Evolutionary conservation across 2,329 filamentous ascomycete species (phyloP).

Genomic region (Paecilomyces formosus): DNA sequence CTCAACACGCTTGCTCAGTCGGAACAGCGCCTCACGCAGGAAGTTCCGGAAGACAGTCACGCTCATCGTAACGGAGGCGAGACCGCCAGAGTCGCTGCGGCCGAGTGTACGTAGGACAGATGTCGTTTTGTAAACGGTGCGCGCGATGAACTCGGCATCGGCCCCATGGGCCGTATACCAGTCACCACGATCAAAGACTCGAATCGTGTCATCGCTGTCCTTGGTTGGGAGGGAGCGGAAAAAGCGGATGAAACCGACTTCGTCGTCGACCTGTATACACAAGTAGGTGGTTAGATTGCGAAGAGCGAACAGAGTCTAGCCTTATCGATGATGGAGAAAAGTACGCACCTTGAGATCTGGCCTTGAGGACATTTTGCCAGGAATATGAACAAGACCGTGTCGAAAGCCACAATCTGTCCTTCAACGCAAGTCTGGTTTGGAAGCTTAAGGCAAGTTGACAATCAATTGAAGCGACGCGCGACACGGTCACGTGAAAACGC

Average conservation of each 20-base stretch:
- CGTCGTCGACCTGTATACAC: conserved; percentile 74
- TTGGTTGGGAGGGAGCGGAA: conserved; percentile 76
- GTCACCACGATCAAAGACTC: conserved; percentile 89
- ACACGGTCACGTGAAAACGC: conserved; percentile 27
- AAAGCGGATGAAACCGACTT: conserved; percentile 92
- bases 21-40: conserved; percentile 86
- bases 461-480: conserved; percentile 13
- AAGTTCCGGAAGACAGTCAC: conserved; percentile 93
- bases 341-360: conserved; percentile 60
- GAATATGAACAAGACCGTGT: conserved; percentile 5
- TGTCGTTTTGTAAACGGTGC: conserved; percentile 91
- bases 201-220: conserved; percentile 59
- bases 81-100: conserved; percentile 70
- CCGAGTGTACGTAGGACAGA: conserved; percentile 89
- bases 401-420: not conserved
- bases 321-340: not conserved
- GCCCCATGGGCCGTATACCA: conserved; percentile 68
- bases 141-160: conserved; percentile 42
- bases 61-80: conserved; percentile 92
- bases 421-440: not conserved
- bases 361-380: conserved; percentile 57
- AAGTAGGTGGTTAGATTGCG: not conserved
- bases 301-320: not conserved
- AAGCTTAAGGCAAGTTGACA: not conserved
- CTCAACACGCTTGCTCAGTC: conserved; percentile 82